Evolutionary conservation across 208 protist species (phyloP), one percentile per base, ranked within the genome.

Genomic region (Wallacemonas rigidus): DNA sequence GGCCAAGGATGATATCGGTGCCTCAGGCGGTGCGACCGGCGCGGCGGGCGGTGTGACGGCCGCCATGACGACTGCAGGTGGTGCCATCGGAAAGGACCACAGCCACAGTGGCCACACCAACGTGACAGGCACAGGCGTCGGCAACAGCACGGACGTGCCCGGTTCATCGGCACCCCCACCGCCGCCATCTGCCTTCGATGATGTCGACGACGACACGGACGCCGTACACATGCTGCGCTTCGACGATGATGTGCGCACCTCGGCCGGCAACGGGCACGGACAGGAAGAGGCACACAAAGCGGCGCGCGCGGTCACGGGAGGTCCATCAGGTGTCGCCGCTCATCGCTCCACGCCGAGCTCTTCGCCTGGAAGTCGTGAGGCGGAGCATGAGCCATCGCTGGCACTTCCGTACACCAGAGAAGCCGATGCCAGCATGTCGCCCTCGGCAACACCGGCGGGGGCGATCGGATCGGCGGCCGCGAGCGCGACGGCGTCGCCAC

Each of bases 1-100:
- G 57, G 76, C 67, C 36, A 69, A 65, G 8, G 69, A 74, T 35
- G 63, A 56, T 53, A 15, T 38, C 62, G 58, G 38, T 40, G 9
- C 26, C 40, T 53, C 50, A 26, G 43, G 53, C 51, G 51, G 69
- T 50, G 48, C 35, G 2, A 11, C 53, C 53, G 64, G 26, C 63
- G 56, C 39, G 38, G 26, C 26, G 26, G 26, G 26, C 26, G 60
- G 2, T 53, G 63, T 35, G 71, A 74, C 67, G 54, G 67, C 50
- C 15, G 70, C 56, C 3, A 36, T 26, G 26, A 26, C 26, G 26
- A 26, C 26, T 26, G 26, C 26, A 26, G 36, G 64, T 35, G n/a
- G 15, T 36, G 45, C 9, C 51, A 38, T 35, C 48, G 8, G 2
- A 11, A 6, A 39, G 56, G 47, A 39, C 63, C 3, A 60, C 41